phyloP scores from a whole-genome alignment of 345 rosid genomes.

The Melaleuca quinquenervia region DNA sequence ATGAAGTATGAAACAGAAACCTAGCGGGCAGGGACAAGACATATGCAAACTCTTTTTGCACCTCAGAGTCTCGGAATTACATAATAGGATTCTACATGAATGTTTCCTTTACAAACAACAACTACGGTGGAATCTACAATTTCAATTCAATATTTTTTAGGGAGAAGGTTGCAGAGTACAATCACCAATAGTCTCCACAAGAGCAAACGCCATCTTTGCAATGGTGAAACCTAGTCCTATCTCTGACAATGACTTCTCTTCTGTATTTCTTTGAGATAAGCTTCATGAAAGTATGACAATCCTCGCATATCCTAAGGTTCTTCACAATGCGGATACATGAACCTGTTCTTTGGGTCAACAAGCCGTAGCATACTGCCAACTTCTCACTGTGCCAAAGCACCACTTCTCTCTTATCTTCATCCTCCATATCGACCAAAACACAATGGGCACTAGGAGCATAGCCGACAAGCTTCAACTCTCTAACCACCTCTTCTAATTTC shows the following conservation, averaged over 20 bases:
- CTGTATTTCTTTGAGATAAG: slow-evolving; percentile 14
- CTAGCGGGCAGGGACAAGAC: neutral
- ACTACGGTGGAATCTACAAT: neutral
- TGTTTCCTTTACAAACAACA: neutral
- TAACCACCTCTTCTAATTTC: slow-evolving; percentile 21
- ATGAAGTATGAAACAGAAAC: neutral
- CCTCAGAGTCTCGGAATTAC: neutral
- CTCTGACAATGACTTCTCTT: slow-evolving; percentile 29
- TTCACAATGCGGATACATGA: slow-evolving; percentile 22
- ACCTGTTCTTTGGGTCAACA: slow-evolving; percentile 3
- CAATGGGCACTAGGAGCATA: slow-evolving; percentile 11
- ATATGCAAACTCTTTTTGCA: neutral
- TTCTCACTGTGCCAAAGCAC: slow-evolving; percentile 36
- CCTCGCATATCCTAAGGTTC: slow-evolving; percentile 34
- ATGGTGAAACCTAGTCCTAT: slow-evolving; percentile 34
- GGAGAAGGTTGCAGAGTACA: neutral
- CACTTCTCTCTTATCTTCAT: slow-evolving; percentile 25
- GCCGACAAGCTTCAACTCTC: slow-evolving; percentile 17
- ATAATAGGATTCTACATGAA: neutral
- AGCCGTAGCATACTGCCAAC: slow-evolving; percentile 25
- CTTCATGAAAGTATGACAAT: slow-evolving; percentile 30
- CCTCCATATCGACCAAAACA: slow-evolving; percentile 28
- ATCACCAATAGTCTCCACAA: slow-evolving; percentile 31
- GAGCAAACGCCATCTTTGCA: slow-evolving; percentile 26
- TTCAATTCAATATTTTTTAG: neutral